A percentile compares a stretch with the other conserved stretches of the same genome.
Conservation (phyloP, 139 green algal genomes). For the Desmodesmus armatus region DNA sequence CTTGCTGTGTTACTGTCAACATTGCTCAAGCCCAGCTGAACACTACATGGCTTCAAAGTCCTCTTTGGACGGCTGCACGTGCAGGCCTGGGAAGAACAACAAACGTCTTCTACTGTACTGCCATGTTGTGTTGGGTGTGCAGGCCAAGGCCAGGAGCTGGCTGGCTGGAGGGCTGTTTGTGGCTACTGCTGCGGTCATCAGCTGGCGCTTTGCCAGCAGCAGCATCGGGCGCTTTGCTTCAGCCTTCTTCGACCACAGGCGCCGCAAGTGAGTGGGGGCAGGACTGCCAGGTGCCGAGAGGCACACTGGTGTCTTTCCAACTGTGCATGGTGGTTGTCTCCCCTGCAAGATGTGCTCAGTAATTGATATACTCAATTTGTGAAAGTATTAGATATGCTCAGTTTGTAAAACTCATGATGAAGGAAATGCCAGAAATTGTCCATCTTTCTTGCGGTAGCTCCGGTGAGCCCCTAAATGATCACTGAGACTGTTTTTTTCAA, state of each 20-base stretch:
- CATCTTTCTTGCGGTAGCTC: no score
- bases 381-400: no score
- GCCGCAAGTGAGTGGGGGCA: slow-evolving; percentile 13
- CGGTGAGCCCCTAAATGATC: no score
- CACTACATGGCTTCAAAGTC: no score
- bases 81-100: no score
- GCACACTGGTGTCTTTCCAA: neutral
- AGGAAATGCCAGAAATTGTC: no score
- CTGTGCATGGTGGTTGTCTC: neutral
- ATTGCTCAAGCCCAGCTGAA: no score
- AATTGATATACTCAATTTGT: neutral
- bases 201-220: slow-evolving; percentile 35
- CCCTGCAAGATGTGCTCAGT: neutral
- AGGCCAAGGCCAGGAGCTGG: slow-evolving; percentile 25
- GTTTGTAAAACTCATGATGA: no score
- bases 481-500: neutral
- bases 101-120: no score
- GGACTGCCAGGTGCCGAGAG: neutral
- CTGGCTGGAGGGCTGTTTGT: neutral
- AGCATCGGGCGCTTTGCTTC: slow-evolving; percentile 40
- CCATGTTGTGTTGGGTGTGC: neutral
- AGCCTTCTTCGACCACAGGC: slow-evolving; percentile 30
- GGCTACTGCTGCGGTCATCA: slow-evolving; percentile 17
- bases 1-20: no score
- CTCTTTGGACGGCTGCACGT: no score